Base-by-base conservation (phyloP, 306 rosid genomes). In the Gynostemma pentaphyllum region DNA sequence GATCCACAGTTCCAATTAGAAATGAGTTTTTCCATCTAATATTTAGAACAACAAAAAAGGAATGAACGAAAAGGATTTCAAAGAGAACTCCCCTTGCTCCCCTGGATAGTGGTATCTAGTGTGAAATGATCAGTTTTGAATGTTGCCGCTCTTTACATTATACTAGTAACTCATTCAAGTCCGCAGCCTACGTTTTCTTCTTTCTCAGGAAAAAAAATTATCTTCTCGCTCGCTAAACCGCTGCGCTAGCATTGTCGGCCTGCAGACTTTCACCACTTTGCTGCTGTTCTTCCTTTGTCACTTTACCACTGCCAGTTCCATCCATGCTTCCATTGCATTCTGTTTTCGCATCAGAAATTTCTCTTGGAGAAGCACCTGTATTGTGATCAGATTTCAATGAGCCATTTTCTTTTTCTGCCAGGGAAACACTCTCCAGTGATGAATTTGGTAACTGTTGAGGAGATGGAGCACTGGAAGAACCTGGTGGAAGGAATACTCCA, bases 401-500 rank as follows among this genome's bases (percentile, higher is more conserved):
- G 39, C 77, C 89, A 36, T 70, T 80, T 46, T 87, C 94, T 50
- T 77, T 82, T 12, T 85, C 94, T 15, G n/a, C 54, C 4, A 15
- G 19, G 54, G 77, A 27, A 48, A 74, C 67, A 41, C 78, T 88
- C 45, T 82, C 97, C n/a, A 45, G 67, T 21, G 67, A 24, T 27
- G 39, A 40, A 72, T 66, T 55, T 2, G 71, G 78, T 44, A 72
- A 37, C 42, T 66, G 87, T 22, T 74, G 91, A 36, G 78, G 40
- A 40, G 80, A 52, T 37, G 87, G 69, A 59, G 95, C 66, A 70
- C 72, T 87, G 46, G 79, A 83, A 0, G 96, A 82, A 13, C 95
- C 94, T 2, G 95, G 84, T 68, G 97, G 98, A 27, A 92, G 87
- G 80, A 92, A 92, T 57, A 92, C 98, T 69, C 98, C 98, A 0